phyloP scores from a whole-genome alignment of 2,329 filamentous ascomycete species.

The Amauroascus verrucosus region DNA sequence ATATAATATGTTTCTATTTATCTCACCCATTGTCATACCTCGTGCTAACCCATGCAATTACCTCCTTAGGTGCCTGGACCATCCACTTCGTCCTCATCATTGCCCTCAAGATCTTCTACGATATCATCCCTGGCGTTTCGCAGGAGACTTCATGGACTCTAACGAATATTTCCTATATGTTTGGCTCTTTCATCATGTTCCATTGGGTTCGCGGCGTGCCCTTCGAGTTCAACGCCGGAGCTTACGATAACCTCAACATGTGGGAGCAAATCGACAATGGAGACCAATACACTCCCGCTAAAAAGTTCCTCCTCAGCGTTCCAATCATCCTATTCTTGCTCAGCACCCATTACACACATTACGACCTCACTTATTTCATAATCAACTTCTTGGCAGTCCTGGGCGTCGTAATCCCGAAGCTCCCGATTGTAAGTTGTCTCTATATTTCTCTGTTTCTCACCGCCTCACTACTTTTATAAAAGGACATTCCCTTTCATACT shows the following conservation, averaged over 20 bases:
- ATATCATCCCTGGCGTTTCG: slow-evolving; percentile 89
- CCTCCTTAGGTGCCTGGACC: slow-evolving; percentile 73
- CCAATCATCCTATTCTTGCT: slow-evolving; percentile 89
- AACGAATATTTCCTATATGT: slow-evolving; percentile 98
- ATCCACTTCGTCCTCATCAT: slow-evolving; percentile 92
- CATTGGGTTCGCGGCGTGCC: slow-evolving; percentile 96
- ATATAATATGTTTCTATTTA: not conserved
- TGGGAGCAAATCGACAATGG: slow-evolving; percentile 99
- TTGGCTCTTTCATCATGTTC: slow-evolving; percentile 98
- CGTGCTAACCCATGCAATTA: slow-evolving; percentile 15
- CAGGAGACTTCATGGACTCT: slow-evolving; percentile 98
- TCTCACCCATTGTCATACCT: not conserved
- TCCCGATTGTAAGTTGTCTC: slow-evolving; percentile 70
- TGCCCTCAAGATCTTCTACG: slow-evolving; percentile 88
- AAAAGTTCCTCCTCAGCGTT: slow-evolving; percentile 93
- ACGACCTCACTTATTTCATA: slow-evolving; percentile 91
- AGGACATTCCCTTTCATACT: not conserved
- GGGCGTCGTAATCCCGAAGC: slow-evolving; percentile 87
- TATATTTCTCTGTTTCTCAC: not conserved
- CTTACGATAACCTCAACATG: slow-evolving; percentile 99
- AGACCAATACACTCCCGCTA: slow-evolving; percentile 94
- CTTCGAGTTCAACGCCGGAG: slow-evolving; percentile 96
- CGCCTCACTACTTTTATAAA: slow-evolving; percentile 7
- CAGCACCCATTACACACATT: slow-evolving; percentile 98
- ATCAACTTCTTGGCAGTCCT: slow-evolving; percentile 93